A percentile compares a stretch with the other conserved stretches of the same genome.
phyloP scores from a whole-genome alignment of 371 early-diverging fungal genomes.

The Mucor plumbeus region DNA sequence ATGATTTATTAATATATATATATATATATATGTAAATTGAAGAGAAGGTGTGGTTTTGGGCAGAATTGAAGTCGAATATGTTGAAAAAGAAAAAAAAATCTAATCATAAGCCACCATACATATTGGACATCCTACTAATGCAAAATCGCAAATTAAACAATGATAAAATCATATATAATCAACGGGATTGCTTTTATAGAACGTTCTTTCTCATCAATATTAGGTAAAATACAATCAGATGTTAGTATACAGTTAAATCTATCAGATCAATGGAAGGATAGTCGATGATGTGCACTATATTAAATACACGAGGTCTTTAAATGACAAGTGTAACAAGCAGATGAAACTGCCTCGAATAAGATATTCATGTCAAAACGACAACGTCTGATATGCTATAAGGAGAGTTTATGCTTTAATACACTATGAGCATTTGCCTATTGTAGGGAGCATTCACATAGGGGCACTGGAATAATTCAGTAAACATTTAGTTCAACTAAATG shows the following conservation, averaged over 20 bases:
- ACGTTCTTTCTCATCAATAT: background rate
- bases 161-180: background rate
- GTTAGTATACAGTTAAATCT: background rate
- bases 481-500: background rate
- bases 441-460: too few species aligned
- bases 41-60: background rate
- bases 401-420: too few species aligned
- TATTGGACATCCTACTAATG: constrained; percentile 3
- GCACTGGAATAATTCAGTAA: background rate
- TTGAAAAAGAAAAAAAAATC: constrained; percentile 17
- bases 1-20: constrained; percentile 8
- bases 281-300: too few species aligned
- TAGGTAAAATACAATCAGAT: background rate
- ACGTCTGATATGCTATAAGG: too few species aligned
- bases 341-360: too few species aligned
- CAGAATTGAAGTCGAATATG: background rate
- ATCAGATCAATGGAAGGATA: too few species aligned
- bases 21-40: background rate
- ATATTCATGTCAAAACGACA: too few species aligned
- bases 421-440: too few species aligned
- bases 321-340: too few species aligned
- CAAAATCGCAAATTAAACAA: background rate
- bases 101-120: constrained; percentile 13
- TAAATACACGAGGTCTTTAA: too few species aligned
- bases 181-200: background rate